phyloP scores from a whole-genome alignment of 176 grass and related monocot genomes.

The Miscanthus lutarioriparius region DNA sequence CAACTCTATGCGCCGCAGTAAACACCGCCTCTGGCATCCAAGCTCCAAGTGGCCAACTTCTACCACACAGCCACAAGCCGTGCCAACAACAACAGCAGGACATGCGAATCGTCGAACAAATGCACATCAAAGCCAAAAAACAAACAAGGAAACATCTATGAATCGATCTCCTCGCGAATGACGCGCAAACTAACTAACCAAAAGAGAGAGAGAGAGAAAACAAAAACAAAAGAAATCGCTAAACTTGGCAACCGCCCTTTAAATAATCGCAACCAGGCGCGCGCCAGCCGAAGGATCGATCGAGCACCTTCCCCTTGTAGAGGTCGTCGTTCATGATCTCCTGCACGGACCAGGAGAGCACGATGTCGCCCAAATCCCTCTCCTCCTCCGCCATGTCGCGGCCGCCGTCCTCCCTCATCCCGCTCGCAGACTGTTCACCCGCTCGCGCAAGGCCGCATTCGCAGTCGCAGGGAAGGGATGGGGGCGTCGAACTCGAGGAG shows the following conservation, averaged over 20 bases:
- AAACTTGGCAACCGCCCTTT: too few species aligned
- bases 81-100: not conserved
- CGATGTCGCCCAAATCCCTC: slow-evolving; percentile 43
- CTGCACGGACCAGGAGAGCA: slow-evolving; percentile 59
- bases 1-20: not conserved
- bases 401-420: not conserved
- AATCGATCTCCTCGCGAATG: too few species aligned
- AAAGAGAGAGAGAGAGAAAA: too few species aligned
- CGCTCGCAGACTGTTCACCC: not conserved
- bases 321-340: slow-evolving; percentile 42
- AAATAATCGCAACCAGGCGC: not conserved
- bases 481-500: not conserved
- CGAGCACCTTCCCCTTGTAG: slow-evolving; percentile 42
- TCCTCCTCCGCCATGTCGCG: slow-evolving; percentile 19
- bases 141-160: too few species aligned
- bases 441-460: slow-evolving; percentile 6
- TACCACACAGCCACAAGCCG: not conserved
- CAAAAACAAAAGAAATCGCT: too few species aligned
- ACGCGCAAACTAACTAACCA: too few species aligned
- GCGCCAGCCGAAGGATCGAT: slow-evolving; percentile 5
- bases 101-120: not conserved
- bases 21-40: not conserved
- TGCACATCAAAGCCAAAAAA: not conserved
- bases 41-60: not conserved
- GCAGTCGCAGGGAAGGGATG: not conserved